These are phyloP conservation scores for Kregervanrija delftensis DNA, from an alignment of 805 yeast species.

Conservation along the genomic window DNA sequence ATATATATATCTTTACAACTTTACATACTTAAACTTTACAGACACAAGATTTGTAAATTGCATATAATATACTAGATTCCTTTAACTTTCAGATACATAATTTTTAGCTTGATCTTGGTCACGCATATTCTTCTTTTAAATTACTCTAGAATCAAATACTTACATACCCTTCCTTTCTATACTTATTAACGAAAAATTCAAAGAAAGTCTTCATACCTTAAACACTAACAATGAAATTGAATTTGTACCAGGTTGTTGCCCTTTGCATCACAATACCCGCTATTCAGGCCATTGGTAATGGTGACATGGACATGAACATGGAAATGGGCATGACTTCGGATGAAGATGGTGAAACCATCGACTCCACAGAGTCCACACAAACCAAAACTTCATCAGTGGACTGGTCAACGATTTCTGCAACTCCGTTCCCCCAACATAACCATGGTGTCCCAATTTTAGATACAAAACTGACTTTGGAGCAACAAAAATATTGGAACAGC, in stretches of 20 bases:
- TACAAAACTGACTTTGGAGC: slow-evolving; percentile 62
- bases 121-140: no score
- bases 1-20: no score
- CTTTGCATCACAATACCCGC: background rate
- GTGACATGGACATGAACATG: slow-evolving; percentile 1
- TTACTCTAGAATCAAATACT: no score
- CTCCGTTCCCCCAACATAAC: slow-evolving; percentile 41
- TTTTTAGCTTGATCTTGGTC: no score
- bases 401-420: slow-evolving; percentile 25
- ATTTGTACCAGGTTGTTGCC: background rate
- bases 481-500: slow-evolving; percentile 66
- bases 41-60: no score
- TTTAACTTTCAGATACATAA: no score
- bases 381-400: background rate
- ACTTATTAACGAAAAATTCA: no score
- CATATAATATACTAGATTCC: no score
- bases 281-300: background rate
- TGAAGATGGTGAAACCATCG: no score
- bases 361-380: background rate
- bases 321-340: background rate
- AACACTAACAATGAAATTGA: background rate
- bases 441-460: slow-evolving; percentile 76
- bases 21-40: no score
- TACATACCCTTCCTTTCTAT: no score
- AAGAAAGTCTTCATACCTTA: no score